Percentiles rank a stretch among this genome's conserved stretches.
These are phyloP conservation scores for Zizania latifolia DNA, from an alignment of 176 grass and related monocot genomes.

Conservation along the genomic window DNA sequence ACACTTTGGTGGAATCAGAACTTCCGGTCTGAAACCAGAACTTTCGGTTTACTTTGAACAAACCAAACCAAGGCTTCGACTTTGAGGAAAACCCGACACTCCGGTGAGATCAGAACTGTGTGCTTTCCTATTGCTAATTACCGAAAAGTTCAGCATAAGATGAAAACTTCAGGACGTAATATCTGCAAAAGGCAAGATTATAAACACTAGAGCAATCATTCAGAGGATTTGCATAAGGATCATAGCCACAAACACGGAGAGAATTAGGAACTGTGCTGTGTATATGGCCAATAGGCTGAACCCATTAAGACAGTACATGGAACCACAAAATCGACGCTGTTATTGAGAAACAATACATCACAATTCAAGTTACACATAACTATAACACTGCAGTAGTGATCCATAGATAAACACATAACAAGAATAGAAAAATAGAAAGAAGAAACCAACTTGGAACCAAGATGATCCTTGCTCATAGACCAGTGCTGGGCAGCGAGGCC, in stretches of 20 bases:
- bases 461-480: conserved; percentile 22
- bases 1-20: no score
- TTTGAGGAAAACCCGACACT: no score
- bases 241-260: background rate
- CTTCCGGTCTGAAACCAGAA: no score
- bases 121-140: no score
- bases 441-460: conserved; percentile 12
- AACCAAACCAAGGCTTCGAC: no score
- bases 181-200: background rate
- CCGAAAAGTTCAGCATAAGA: no score
- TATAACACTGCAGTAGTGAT: background rate
- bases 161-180: no score
- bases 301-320: background rate
- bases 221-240: background rate
- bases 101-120: no score
- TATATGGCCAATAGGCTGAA: background rate
- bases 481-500: conserved; percentile 72
- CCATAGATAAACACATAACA: background rate
- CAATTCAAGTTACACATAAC: background rate
- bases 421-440: conserved; percentile 8
- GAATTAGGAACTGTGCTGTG: background rate
- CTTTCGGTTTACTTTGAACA: no score
- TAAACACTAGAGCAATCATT: background rate
- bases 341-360: background rate
- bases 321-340: background rate